These are phyloP conservation scores for Vicia villosa DNA, from an alignment of 306 rosid species.

Conservation along the genomic window DNA sequence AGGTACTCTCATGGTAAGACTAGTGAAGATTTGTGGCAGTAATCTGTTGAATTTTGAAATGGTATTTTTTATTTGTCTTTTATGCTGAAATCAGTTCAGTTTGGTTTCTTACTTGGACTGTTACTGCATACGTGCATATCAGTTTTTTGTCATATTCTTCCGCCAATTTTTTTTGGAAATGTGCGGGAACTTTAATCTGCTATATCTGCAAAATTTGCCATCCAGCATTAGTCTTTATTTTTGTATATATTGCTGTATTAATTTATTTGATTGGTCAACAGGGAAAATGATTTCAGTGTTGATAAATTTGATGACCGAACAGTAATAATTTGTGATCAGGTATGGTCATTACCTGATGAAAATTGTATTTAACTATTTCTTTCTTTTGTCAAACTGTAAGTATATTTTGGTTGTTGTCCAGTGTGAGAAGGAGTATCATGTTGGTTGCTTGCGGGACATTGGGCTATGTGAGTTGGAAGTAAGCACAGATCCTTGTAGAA, in stretches of 20 bases:
- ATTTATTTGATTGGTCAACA: conserved; percentile 38
- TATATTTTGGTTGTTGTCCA: conserved; percentile 45
- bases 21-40: background rate
- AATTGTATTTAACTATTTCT: conserved; percentile 4
- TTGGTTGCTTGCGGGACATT: conserved; percentile 84
- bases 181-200: conserved; percentile 6
- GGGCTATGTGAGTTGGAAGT: conserved; percentile 87
- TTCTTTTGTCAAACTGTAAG: conserved; percentile 17
- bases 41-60: conserved; percentile 20
- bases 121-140: background rate
- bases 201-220: background rate
- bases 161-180: background rate
- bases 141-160: background rate
- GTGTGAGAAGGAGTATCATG: conserved; percentile 99
- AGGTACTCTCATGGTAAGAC: conserved; percentile 6
- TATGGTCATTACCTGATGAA: conserved; percentile 43
- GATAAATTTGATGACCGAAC: conserved; percentile 91
- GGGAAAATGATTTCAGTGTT: conserved; percentile 90
- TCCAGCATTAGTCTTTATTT: conserved; percentile 22
- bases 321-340: conserved; percentile 95
- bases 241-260: background rate
- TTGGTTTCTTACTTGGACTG: conserved; percentile 19
- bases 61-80: background rate
- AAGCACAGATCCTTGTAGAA: conserved; percentile 39
- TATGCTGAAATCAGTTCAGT: conserved; percentile 17